Conservation (phyloP, 768 basidiomycete species). For the Inosperma sp. region DNA sequence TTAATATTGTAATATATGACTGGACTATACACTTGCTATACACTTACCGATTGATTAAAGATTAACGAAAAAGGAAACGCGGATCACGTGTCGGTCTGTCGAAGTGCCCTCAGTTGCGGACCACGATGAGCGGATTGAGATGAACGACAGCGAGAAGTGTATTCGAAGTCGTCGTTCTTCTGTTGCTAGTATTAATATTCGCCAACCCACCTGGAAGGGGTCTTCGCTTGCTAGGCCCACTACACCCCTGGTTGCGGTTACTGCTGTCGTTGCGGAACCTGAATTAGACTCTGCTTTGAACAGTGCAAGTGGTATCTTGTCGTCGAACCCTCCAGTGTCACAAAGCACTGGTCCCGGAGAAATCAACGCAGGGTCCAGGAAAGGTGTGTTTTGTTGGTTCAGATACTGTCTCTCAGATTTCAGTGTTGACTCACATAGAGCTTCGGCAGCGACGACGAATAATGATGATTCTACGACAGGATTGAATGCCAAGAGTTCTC, state of each 20-base stretch:
- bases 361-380: not conserved
- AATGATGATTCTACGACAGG: not conserved
- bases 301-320: not conserved
- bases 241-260: not conserved
- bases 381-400: not conserved
- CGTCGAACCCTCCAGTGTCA: not conserved
- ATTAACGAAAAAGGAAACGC: too few species aligned
- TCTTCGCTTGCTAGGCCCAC: not conserved
- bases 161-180: not conserved
- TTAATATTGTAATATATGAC: too few species aligned
- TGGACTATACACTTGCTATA: too few species aligned
- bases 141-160: not conserved
- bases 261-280: not conserved
- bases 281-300: not conserved
- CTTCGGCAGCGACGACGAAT: too few species aligned
- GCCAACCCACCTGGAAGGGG: not conserved
- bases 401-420: not conserved
- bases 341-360: not conserved
- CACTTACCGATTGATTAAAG: too few species aligned
- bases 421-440: too few species aligned
- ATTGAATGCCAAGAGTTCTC: not conserved
- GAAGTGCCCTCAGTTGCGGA: too few species aligned
- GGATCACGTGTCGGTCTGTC: too few species aligned
- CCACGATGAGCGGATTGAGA: not conserved
- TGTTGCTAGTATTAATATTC: not conserved